Evolutionary conservation across 116 monocot genomes (phyloP).

Genomic region (Cymodocea nodosa): DNA sequence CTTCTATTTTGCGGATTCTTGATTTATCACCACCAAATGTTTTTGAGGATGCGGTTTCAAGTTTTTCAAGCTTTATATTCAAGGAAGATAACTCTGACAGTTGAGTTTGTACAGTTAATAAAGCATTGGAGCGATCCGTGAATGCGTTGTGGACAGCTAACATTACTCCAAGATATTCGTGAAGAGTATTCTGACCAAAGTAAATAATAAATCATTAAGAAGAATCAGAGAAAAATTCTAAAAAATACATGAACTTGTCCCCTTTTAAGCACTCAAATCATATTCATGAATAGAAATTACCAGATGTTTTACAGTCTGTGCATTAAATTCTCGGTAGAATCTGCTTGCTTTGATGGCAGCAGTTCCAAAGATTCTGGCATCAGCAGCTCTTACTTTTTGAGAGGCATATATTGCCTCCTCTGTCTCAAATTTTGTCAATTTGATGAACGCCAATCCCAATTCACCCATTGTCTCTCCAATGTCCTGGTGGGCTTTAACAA

Average conservation of each 20-base stretch:
- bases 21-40: constrained; percentile 60
- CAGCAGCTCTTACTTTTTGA: constrained; percentile 61
- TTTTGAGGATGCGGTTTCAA: constrained; percentile 62
- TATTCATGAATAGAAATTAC: constrained; percentile 20
- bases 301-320: constrained; percentile 71
- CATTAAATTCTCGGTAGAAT: constrained; percentile 65
- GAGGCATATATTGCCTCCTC: constrained; percentile 51
- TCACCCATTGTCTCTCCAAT: constrained; percentile 80
- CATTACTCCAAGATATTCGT: constrained; percentile 82
- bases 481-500: constrained; percentile 84
- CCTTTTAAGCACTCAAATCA: not conserved
- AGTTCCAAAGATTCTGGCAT: constrained; percentile 44
- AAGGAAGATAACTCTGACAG: constrained; percentile 59
- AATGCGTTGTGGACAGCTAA: constrained; percentile 60
- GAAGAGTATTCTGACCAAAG: constrained; percentile 50
- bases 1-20: constrained; percentile 54
- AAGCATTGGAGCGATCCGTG: constrained; percentile 64
- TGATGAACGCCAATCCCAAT: constrained; percentile 73
- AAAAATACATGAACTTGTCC: not conserved
- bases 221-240: not conserved
- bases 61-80: constrained; percentile 44
- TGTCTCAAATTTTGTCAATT: constrained; percentile 82
- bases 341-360: constrained; percentile 86
- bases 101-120: constrained; percentile 68
- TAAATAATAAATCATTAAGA: not conserved